These are phyloP conservation scores for Candida ovalis DNA, from an alignment of 805 yeast species.

Conservation along the genomic window DNA sequence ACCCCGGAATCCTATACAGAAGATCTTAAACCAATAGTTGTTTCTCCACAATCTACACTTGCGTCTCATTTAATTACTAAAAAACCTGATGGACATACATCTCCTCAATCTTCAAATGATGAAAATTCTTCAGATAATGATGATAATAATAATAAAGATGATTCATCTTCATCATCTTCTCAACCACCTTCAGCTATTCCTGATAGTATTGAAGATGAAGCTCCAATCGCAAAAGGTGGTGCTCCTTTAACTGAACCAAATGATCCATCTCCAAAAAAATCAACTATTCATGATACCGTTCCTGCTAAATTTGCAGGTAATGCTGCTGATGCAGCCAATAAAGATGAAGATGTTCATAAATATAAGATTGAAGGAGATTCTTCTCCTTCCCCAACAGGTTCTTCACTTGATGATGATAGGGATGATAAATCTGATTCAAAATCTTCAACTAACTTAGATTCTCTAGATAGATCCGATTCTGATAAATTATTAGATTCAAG, in stretches of 20 bases:
- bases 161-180: not conserved
- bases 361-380: not conserved
- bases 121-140: not conserved
- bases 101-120: not conserved
- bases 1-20: conserved; percentile 7
- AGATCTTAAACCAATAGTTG: conserved; percentile 3
- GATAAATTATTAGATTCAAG: not conserved
- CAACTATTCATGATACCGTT: not conserved
- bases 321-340: not conserved
- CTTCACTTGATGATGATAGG: not conserved
- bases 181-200: not conserved
- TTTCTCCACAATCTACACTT: not conserved
- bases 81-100: not conserved
- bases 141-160: too few relatives aligned
- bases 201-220: not conserved
- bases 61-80: not conserved
- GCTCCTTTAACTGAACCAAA: not conserved
- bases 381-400: not conserved
- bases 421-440: too few relatives aligned
- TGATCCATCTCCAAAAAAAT: not conserved
- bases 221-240: not conserved
- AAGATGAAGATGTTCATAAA: not conserved
- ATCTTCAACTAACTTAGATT: too few relatives aligned
- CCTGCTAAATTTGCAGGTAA: not conserved
- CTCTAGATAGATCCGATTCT: not conserved